Percentiles rank a stretch among this genome's conserved stretches.
Conservation (phyloP, 495 filamentous ascomycete species). For the Lindgomyces ingoldianus region DNA sequence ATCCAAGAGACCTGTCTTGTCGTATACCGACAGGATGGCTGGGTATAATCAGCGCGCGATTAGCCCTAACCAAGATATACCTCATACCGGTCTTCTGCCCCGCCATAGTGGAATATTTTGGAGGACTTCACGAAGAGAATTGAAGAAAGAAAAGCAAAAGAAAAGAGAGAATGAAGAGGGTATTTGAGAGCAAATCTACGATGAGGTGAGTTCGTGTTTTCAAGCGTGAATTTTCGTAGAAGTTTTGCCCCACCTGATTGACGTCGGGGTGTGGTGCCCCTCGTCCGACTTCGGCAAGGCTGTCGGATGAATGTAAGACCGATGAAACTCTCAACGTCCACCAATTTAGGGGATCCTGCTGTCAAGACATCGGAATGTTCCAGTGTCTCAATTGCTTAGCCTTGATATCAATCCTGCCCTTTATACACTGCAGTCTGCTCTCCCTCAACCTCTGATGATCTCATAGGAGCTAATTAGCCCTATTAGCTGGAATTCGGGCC, state of each 20-base stretch:
- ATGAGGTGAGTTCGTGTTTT: neutral
- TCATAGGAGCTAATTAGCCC: constrained; percentile 10
- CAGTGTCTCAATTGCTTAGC: neutral
- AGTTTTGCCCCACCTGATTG: neutral
- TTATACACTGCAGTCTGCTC: neutral
- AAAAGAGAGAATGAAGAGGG: neutral
- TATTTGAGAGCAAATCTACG: neutral
- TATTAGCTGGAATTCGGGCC: neutral
- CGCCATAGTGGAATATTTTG: constrained; percentile 15
- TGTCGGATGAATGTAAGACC: constrained; percentile 6
- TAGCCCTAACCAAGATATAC: neutral
- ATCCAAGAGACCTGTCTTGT: constrained; percentile 96
- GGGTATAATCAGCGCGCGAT: neutral
- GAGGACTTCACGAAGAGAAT: neutral
- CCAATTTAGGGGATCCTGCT: no score
- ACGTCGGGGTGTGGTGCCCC: constrained; percentile 4
- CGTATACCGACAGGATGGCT: constrained; percentile 96
- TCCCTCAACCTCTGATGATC: neutral
- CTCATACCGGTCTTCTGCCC: constrained; percentile 29
- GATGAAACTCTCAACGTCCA: neutral
- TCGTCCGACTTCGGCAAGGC: constrained; percentile 25
- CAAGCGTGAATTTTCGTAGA: neutral
- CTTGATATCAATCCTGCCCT: neutral
- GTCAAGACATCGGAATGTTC: no score
- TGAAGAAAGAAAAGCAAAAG: neutral